Conservation (phyloP, 1,284 basidiomycete species). For the Apiotrichum gamsii region DNA sequence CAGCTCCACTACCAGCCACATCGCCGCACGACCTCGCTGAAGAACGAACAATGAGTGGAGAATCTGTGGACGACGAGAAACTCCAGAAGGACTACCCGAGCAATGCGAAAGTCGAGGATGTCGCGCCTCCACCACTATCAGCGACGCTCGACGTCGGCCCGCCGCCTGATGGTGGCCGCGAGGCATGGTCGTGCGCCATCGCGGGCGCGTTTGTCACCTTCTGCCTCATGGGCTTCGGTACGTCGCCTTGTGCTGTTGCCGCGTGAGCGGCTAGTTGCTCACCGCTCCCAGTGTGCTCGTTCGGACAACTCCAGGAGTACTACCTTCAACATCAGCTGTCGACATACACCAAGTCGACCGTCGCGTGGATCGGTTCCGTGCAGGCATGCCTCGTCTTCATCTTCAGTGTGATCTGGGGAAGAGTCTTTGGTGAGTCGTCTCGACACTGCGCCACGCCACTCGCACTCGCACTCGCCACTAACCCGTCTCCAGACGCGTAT, state of each 20-base stretch:
- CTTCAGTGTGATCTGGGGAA: constrained; percentile 32
- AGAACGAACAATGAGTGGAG: too few relatives aligned
- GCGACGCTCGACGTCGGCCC: too few relatives aligned
- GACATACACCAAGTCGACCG: constrained; percentile 29
- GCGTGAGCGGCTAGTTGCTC: not conserved
- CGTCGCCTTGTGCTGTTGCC: constrained; percentile 13
- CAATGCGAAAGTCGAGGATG: too few relatives aligned
- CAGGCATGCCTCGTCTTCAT: constrained; percentile 31
- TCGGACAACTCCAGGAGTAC: constrained; percentile 38
- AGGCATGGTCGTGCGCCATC: constrained; percentile 39
- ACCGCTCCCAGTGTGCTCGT: constrained; percentile 30
- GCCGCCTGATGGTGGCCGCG: constrained; percentile 41
- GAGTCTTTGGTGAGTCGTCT: too few relatives aligned
- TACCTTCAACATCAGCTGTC: constrained; percentile 36
- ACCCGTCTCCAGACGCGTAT: too few relatives aligned
- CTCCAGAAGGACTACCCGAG: too few relatives aligned
- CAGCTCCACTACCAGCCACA: too few relatives aligned
- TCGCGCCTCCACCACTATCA: too few relatives aligned
- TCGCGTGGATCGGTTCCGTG: constrained; percentile 41
- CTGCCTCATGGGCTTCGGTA: constrained; percentile 42
- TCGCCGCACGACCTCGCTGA: too few relatives aligned
- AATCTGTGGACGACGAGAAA: too few relatives aligned
- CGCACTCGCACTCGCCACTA: too few relatives aligned
- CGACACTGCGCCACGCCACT: too few relatives aligned
- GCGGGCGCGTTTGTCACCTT: constrained; percentile 39